Evolutionary conservation across 2,329 filamentous ascomycete species (phyloP).

Genomic region (Alternaria sp.): DNA sequence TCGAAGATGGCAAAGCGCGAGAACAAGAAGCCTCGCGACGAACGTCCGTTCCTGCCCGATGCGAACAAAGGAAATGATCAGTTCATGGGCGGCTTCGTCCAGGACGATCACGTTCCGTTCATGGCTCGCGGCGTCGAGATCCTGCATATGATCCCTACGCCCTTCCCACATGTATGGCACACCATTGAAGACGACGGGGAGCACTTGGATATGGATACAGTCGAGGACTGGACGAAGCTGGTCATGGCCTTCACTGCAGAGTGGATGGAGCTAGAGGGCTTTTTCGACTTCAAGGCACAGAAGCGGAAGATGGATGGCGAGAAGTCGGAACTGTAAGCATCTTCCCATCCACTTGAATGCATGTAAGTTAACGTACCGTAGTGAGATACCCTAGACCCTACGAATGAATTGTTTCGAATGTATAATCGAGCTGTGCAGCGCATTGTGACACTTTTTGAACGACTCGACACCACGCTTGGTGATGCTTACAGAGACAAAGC

Average conservation of each 20-base stretch:
- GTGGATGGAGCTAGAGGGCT: conserved; percentile 75
- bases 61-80: conserved; percentile 60
- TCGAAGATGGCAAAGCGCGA: conserved; percentile 46
- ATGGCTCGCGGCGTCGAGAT: conserved; percentile 86
- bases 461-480: neutral
- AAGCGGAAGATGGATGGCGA: conserved; percentile 21
- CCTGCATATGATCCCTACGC: conserved; percentile 86
- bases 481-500: conserved; percentile 11
- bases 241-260: conserved; percentile 86
- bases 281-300: conserved; percentile 34
- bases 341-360: conserved; percentile 9
- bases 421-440: neutral
- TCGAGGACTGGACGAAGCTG: conserved; percentile 88
- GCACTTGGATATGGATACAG: conserved; percentile 80
- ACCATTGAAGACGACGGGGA: conserved; percentile 81
- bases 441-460: neutral
- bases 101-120: conserved; percentile 94
- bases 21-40: conserved; percentile 37
- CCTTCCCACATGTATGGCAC: conserved; percentile 89
- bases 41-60: conserved; percentile 63
- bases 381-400: conserved; percentile 39
- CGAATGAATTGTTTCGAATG: conserved; percentile 4
- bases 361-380: conserved; percentile 30
- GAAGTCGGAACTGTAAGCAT: conserved; percentile 49
- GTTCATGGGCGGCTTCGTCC: conserved; percentile 65